Evolutionary conservation across 495 filamentous ascomycete species (phyloP).

Genomic region (Lasiosphaeris hirsuta): DNA sequence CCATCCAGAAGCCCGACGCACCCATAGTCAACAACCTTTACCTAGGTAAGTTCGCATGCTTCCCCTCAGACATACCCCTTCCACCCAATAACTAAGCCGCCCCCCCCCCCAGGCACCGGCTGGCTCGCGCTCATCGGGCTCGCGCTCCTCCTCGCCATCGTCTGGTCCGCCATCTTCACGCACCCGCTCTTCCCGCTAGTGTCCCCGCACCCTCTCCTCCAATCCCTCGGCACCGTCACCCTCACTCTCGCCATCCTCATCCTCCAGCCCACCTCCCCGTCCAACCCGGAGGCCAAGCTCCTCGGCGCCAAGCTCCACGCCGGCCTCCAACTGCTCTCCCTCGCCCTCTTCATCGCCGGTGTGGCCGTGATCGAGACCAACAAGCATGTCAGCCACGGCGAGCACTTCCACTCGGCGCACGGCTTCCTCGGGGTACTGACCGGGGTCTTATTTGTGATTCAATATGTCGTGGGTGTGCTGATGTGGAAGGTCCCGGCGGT

Average conservation of each 20-base stretch:
- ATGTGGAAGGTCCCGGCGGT: slow-evolving; percentile 69
- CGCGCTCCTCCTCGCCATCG: slow-evolving; percentile 61
- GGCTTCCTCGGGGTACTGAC: slow-evolving; percentile 75
- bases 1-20: slow-evolving; percentile 60
- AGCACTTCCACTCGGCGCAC: slow-evolving; percentile 75
- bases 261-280: slow-evolving; percentile 82
- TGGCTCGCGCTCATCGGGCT: slow-evolving; percentile 36
- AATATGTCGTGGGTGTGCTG: slow-evolving; percentile 74
- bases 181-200: slow-evolving; percentile 65
- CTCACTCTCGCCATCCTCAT: slow-evolving; percentile 77
- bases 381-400: slow-evolving; percentile 58
- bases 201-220: slow-evolving; percentile 83
- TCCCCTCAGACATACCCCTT: neutral
- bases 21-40: slow-evolving; percentile 68
- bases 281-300: slow-evolving; percentile 68
- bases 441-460: slow-evolving; percentile 65
- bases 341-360: slow-evolving; percentile 60
- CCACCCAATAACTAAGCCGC: slow-evolving; percentile 20
- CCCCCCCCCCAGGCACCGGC: slow-evolving; percentile 38
- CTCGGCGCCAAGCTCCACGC: slow-evolving; percentile 69
- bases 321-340: slow-evolving; percentile 59
- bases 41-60: slow-evolving; percentile 56
- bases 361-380: slow-evolving; percentile 79
- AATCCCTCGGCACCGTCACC: slow-evolving; percentile 68
- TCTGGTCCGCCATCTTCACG: slow-evolving; percentile 73